Conservation (phyloP, 495 filamentous ascomycete genomes). For the Letharia columbiana region DNA sequence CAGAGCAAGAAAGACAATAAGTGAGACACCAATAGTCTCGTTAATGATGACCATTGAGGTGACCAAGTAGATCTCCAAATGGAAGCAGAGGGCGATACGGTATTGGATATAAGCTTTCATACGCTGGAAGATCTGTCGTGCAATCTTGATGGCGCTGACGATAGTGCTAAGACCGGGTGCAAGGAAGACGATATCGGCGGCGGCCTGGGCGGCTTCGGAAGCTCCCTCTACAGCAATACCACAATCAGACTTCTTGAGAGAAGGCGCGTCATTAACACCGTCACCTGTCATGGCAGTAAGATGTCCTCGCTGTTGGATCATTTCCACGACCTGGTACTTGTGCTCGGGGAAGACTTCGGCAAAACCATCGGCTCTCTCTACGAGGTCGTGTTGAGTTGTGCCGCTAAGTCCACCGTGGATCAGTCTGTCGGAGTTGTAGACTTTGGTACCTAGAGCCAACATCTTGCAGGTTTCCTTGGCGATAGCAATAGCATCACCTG, state of each 20-base stretch:
- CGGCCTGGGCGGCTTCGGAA: conserved; percentile 67
- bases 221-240: conserved; percentile 75
- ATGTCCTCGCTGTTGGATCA: conserved; percentile 93
- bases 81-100: conserved; percentile 69
- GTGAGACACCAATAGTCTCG: conserved; percentile 56
- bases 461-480: conserved; percentile 78
- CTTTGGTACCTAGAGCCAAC: conserved; percentile 67
- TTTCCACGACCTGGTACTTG: conserved; percentile 96
- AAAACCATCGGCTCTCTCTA: conserved; percentile 61
- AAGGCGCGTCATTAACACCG: conserved; percentile 95
- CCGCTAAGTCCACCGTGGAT: conserved; percentile 68
- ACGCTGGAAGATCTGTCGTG: conserved; percentile 72
- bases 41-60: conserved; percentile 71
- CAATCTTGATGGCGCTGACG: conserved; percentile 69
- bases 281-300: conserved; percentile 97
- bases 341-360: conserved; percentile 96
- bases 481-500: conserved; percentile 71
- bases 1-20: conserved; percentile 69
- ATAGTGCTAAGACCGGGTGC: conserved; percentile 69
- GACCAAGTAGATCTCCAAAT: conserved; percentile 70
- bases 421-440: conserved; percentile 67
- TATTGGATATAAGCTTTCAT: conserved; percentile 79
- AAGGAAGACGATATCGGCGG: conserved; percentile 73
- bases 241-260: conserved; percentile 87
- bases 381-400: conserved; percentile 64